Evolutionary conservation across 2,329 filamentous ascomycete genomes (phyloP), one percentile per base, ranked within the genome.

Genomic region (Aspergillus floridensis): DNA sequence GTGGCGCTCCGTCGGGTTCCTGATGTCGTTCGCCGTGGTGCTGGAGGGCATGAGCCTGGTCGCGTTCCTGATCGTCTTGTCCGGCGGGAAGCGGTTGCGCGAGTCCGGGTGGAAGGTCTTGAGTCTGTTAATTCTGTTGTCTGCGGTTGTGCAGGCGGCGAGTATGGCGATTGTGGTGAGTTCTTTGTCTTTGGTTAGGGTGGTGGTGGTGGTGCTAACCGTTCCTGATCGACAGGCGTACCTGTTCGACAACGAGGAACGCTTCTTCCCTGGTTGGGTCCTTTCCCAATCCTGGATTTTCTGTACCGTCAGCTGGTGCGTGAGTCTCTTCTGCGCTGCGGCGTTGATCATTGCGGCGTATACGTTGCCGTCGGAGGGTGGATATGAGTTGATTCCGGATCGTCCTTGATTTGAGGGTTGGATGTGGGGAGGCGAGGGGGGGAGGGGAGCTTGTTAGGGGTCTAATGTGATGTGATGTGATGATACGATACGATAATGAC

Each of bases 1-100:
- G 83, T 99, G 93, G 93, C 85, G 90, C 60, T 91, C 87, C 26
- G 87, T 92, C 38, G 92, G 91, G 24, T 98, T 97, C 77, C 77
- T 96, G 64, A 92, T 96, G 79, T 90, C 88, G 55, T 90, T 97
- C 68, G 85, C 90, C 7, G 85, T 92, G 41, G 87, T 96, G n/a
- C 74, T 95, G 44, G 88, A 96, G 75, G 84, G 95, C 46, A 91
- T 89, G 57, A 87, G 87, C 6, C 77, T 96, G n/a, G 87, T 96
- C 29, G 86, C 88, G 19, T 96, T 93, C 75, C 70, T 88, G 31
- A 85, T 96, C 53, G 86, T 96, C 50, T 79, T 97, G 65, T 78
- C 83, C 1, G 92, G 93, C 19, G 92, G 92, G 38, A 90, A 92
- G 73, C 86, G 88, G 68, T 88, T 90, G 77, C 83, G 93, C 57